A percentile compares a stretch with the other conserved stretches of the same genome.
These are phyloP conservation scores for Sanghuangporus weigelae DNA, from an alignment of 1,284 basidiomycete species.

Conservation along the genomic window DNA sequence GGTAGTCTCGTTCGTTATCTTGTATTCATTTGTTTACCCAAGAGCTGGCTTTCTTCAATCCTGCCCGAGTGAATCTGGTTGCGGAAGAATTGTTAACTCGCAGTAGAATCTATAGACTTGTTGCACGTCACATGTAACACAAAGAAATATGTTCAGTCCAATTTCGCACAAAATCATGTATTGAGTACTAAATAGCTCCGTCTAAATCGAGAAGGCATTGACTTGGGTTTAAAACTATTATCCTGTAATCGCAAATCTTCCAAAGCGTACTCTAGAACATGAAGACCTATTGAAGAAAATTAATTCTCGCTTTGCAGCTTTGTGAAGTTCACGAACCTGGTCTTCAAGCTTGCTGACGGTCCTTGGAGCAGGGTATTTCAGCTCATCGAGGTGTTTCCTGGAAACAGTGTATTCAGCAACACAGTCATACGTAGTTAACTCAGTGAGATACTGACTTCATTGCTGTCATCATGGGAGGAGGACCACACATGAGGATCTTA, in stretches of 20 bases:
- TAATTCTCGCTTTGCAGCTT: neutral
- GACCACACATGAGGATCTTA: constrained; percentile 87
- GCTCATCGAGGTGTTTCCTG: constrained; percentile 84
- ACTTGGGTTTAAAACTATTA: neutral
- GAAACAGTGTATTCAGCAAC: constrained; percentile 8
- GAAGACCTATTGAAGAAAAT: constrained; percentile 41
- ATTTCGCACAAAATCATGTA: neutral
- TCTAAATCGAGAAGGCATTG: neutral
- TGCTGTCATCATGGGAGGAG: constrained; percentile 90
- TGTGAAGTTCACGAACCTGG: constrained; percentile 50
- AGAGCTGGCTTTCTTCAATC: too few species aligned
- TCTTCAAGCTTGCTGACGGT: constrained; percentile 92
- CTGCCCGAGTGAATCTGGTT: too few species aligned
- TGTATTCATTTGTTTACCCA: neutral
- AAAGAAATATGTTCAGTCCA: neutral
- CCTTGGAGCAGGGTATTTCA: constrained; percentile 83
- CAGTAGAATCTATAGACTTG: too few species aligned
- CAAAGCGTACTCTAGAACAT: constrained; percentile 43
- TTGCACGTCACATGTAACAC: neutral
- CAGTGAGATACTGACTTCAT: constrained; percentile 74
- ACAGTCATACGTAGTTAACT: neutral
- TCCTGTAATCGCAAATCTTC: neutral
- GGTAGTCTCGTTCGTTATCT: neutral
- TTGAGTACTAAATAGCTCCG: neutral
- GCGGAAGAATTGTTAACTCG: too few species aligned